These are phyloP conservation scores for Pyrenochaeta sp. DNA, from an alignment of 2,329 filamentous ascomycete species.

Conservation along the genomic window DNA sequence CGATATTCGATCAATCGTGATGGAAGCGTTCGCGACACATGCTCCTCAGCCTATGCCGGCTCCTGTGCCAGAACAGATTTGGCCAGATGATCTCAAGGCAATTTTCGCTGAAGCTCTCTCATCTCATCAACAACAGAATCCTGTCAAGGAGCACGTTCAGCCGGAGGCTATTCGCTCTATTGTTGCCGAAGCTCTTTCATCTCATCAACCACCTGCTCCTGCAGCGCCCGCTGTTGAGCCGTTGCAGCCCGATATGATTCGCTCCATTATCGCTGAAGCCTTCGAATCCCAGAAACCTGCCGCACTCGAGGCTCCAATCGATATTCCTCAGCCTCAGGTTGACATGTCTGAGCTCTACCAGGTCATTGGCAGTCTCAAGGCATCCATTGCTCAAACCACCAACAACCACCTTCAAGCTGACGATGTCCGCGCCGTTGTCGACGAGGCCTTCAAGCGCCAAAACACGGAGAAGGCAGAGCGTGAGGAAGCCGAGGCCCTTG, in stretches of 20 bases:
- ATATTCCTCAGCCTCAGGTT: constrained; percentile 45
- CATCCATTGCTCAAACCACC: constrained; percentile 56
- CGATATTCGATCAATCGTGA: constrained; percentile 35
- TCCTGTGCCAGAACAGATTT: constrained; percentile 38
- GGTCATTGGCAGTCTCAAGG: constrained; percentile 57
- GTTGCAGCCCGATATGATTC: constrained; percentile 44
- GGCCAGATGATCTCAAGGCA: constrained; percentile 59
- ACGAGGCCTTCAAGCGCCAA: constrained; percentile 47
- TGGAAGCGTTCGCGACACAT: constrained; percentile 39
- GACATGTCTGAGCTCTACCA: constrained; percentile 56
- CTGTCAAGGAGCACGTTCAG: constrained; percentile 24
- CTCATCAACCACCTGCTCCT: constrained; percentile 28
- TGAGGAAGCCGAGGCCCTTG: constrained; percentile 36
- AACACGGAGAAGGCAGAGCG: constrained; percentile 37
- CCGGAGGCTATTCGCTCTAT: constrained; percentile 37
- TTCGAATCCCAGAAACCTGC: constrained; percentile 40
- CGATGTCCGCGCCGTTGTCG: constrained; percentile 48
- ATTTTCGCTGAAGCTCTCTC: constrained; percentile 68
- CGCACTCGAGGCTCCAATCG: constrained; percentile 39
- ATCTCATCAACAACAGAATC: constrained; percentile 36
- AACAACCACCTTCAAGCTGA: constrained; percentile 55
- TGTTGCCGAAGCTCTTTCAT: constrained; percentile 34
- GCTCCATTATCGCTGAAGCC: constrained; percentile 44
- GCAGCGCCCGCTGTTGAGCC: constrained; percentile 28
- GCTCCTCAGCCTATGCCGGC: constrained; percentile 32